Conservation (phyloP, 768 basidiomycete genomes). For the Mycena maculata region DNA sequence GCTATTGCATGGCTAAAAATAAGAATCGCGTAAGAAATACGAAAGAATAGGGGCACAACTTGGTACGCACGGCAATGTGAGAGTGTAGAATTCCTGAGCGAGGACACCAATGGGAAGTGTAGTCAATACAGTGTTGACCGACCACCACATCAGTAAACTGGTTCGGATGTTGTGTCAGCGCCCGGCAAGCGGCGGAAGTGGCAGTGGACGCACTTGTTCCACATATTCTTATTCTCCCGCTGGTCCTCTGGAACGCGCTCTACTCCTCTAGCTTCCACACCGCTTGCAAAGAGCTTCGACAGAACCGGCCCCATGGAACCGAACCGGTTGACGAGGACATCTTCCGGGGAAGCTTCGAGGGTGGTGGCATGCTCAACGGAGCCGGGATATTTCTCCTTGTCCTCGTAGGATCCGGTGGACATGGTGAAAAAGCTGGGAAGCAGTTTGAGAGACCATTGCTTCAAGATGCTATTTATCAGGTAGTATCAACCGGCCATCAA, state of each 20-base stretch:
- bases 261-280: conserved; percentile 66
- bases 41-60: not conserved
- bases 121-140: conserved; percentile 59
- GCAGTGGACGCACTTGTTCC: conserved; percentile 53
- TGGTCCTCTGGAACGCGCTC: conserved; percentile 65
- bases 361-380: not conserved
- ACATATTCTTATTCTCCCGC: conserved; percentile 55
- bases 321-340: conserved; percentile 44
- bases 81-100: conserved; percentile 59
- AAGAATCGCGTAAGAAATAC: conserved; percentile 4
- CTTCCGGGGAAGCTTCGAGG: conserved; percentile 43
- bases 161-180: not conserved
- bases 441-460: not conserved
- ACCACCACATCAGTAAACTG: conserved; percentile 63
- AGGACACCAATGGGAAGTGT: conserved; percentile 64
- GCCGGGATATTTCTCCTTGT: conserved; percentile 25
- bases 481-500: too few relatives aligned
- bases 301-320: conserved; percentile 45
- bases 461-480: conserved; percentile 11
- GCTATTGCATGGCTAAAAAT: conserved; percentile 54
- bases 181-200: conserved; percentile 10
- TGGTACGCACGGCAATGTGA: conserved; percentile 56
- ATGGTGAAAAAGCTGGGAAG: conserved; percentile 6
- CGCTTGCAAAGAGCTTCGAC: conserved; percentile 55
- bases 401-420: conserved; percentile 17